Evolutionary conservation across 495 filamentous ascomycete species (phyloP), one percentile per base, ranked within the genome.

Genomic region (Talaromyces adpressus): DNA sequence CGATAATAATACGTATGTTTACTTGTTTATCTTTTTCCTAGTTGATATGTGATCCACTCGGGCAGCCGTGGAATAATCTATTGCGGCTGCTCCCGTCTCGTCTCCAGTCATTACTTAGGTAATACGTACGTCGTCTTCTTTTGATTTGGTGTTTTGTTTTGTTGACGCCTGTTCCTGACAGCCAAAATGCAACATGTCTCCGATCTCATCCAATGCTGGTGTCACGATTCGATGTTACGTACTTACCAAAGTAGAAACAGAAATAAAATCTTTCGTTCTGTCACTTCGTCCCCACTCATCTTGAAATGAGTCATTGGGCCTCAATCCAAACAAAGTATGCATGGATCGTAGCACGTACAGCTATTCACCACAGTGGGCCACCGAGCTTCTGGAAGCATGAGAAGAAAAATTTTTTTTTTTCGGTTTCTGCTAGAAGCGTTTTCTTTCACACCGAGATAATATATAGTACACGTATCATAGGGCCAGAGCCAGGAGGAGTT

Each of bases 261-360:
- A 53, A 53, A 53, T 53, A 3, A 53, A 41, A 4, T 16, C n/a
- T 41, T 41, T 41, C 36, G 36, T 16, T 41, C 36, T 16, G 36
- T 41, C 36, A 49, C n/a, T 49, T 20, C 6, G 6, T 20, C 45
- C 32, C 45, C 52, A 25, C 22, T 16, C 20, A 29, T 56, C 52
- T 56, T 11, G 52, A 56, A 56, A 56, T 56, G 52, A 56, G 52
- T 56, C 52, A 56, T 56, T 56, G 52, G 52, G 52, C 52, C 52
- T 12, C 18, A 56, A 25, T 3, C 3, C 45, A n/a, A n/a, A n/a
- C n/a, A n/a, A 49, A 49, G 6, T 20, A 49, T 20, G 45, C 18
- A 49, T 49, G 18, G 45, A 49, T 49, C 45, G 18, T 49, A 49
- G 45, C 36, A 41, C 36, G 36, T 41, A 41, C 36, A 49, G 23